Conservation (phyloP, 2,329 filamentous ascomycete genomes). For the Cladophialophora bantiana region DNA sequence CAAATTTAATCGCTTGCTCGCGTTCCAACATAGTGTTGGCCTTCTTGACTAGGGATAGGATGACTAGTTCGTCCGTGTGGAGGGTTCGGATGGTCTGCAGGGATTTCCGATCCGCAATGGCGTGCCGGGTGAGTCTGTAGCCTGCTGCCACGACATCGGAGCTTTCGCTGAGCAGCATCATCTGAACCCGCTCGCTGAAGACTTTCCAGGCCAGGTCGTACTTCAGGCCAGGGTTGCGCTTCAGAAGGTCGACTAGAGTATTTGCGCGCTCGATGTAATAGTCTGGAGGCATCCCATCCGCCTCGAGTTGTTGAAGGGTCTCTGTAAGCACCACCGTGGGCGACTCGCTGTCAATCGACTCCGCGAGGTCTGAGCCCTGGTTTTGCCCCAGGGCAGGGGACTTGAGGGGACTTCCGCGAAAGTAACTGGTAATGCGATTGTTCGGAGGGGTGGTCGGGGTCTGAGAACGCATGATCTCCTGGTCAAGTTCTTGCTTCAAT, state of each 20-base stretch:
- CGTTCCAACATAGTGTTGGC: slow-evolving; percentile 96
- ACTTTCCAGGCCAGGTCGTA: slow-evolving; percentile 96
- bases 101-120: slow-evolving; percentile 89
- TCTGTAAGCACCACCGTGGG: slow-evolving; percentile 91
- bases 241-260: slow-evolving; percentile 93
- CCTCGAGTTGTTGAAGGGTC: slow-evolving; percentile 86
- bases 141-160: slow-evolving; percentile 94
- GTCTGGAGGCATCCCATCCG: slow-evolving; percentile 85
- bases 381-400: slow-evolving; percentile 56
- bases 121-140: slow-evolving; percentile 91
- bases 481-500: slow-evolving; percentile 65
- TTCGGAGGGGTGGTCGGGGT: slow-evolving; percentile 58
- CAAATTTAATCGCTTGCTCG: slow-evolving; percentile 95
- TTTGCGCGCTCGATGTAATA: slow-evolving; percentile 96
- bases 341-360: slow-evolving; percentile 71
- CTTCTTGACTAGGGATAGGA: slow-evolving; percentile 91
- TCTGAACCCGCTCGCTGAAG: slow-evolving; percentile 91
- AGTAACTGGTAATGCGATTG: slow-evolving; percentile 62
- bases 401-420: slow-evolving; percentile 62
- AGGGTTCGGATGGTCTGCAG: slow-evolving; percentile 84
- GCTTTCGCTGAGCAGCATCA: slow-evolving; percentile 94
- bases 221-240: slow-evolving; percentile 88
- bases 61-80: slow-evolving; percentile 91
- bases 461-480: slow-evolving; percentile 66
- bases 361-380: slow-evolving; percentile 65